These are phyloP conservation scores for Trypanosoma scelopori DNA, from an alignment of 208 protist genomes.

Conservation along the genomic window DNA sequence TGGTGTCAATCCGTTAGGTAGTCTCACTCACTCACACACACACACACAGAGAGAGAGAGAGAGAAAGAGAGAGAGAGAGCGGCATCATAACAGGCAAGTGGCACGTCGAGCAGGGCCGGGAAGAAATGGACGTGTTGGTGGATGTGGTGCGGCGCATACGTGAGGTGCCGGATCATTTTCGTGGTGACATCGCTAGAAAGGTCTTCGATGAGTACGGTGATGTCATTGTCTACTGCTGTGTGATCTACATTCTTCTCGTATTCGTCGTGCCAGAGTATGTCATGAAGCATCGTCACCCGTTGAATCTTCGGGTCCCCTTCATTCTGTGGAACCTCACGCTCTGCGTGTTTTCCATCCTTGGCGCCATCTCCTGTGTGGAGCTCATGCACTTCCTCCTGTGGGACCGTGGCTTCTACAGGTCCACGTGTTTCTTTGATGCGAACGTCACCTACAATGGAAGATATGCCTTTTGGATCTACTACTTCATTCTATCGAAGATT, in stretches of 20 bases:
- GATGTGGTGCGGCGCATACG: neutral
- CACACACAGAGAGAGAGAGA: neutral
- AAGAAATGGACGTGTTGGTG: slow-evolving; percentile 11
- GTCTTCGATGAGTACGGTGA: slow-evolving; percentile 28
- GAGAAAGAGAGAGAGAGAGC: neutral
- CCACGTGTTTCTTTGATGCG: slow-evolving; percentile 53
- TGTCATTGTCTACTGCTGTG: slow-evolving; percentile 43
- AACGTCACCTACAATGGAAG: slow-evolving; percentile 55
- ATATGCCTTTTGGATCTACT: slow-evolving; percentile 56
- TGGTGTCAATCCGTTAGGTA: too few species aligned
- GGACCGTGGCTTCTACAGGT: slow-evolving; percentile 43
- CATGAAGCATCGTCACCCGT: slow-evolving; percentile 68
- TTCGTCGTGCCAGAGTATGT: slow-evolving; percentile 54
- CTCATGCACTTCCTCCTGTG: slow-evolving; percentile 26
- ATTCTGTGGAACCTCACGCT: slow-evolving; percentile 80
- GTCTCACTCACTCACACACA: too few species aligned
- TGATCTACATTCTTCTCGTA: slow-evolving; percentile 66
- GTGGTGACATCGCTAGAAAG: neutral
- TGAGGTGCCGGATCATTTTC: slow-evolving; percentile 13
- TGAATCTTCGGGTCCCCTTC: slow-evolving; percentile 44
- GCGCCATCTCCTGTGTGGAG: slow-evolving; percentile 47
- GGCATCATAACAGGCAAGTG: too few species aligned
- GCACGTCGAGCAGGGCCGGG: neutral
- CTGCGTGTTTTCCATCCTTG: slow-evolving; percentile 68
- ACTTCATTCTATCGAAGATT: slow-evolving; percentile 86